phyloP scores from a whole-genome alignment of 139 green algal genomes.

The Picochlorum sp. region DNA sequence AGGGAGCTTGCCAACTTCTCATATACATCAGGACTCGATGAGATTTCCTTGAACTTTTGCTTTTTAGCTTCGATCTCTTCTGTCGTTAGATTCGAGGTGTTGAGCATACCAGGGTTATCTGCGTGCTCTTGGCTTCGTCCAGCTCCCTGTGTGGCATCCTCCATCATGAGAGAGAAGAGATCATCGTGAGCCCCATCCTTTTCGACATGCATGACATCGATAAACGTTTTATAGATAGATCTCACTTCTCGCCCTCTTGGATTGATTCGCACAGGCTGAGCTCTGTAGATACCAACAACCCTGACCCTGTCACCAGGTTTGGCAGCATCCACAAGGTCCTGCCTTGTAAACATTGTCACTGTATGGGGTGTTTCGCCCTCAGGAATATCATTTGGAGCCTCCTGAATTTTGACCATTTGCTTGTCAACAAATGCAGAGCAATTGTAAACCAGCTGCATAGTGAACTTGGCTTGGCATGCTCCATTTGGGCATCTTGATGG shows the following conservation, averaged over 20 bases:
- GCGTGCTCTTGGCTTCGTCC: neutral
- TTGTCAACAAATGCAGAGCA: constrained; percentile 79
- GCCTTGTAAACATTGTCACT: constrained; percentile 68
- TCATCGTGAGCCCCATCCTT: constrained; percentile 37
- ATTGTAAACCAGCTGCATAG: constrained; percentile 75
- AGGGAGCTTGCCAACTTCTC: constrained; percentile 70
- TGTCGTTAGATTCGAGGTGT: constrained; percentile 22
- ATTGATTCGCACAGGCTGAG: constrained; percentile 73
- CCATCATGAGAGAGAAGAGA: constrained; percentile 35
- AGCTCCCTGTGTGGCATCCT: neutral
- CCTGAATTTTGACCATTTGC: constrained; percentile 76
- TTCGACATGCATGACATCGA: constrained; percentile 85
- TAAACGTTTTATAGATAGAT: constrained; percentile 58
- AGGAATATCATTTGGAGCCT: constrained; percentile 89
- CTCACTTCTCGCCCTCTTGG: constrained; percentile 56
- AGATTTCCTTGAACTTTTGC: constrained; percentile 36
- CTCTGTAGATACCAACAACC: constrained; percentile 73
- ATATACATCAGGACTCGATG: constrained; percentile 69
- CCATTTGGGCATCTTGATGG: constrained; percentile 49
- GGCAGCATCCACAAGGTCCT: constrained; percentile 71
- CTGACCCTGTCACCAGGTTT: constrained; percentile 75
- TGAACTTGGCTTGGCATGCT: constrained; percentile 39
- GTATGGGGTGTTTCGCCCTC: constrained; percentile 95
- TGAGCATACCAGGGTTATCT: neutral
- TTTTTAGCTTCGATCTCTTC: constrained; percentile 20